phyloP scores from a whole-genome alignment of 768 basidiomycete genomes.

The Leccinum subgranulosum region DNA sequence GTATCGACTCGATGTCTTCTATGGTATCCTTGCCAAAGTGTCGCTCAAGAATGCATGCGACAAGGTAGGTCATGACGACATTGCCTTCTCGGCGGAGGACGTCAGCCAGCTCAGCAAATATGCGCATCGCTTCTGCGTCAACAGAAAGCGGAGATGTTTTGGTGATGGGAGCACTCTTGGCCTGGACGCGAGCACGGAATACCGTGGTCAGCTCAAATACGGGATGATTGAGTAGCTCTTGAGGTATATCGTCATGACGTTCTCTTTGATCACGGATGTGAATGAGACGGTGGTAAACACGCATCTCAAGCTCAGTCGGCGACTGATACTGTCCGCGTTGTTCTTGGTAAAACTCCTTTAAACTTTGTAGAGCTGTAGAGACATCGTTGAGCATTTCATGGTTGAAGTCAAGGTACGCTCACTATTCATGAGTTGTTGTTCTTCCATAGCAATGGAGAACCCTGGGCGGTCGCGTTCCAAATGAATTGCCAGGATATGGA shows the following conservation, averaged over 20 bases:
- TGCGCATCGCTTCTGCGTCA: slow-evolving; percentile 61
- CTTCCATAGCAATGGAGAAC: slow-evolving; percentile 70
- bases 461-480: slow-evolving; percentile 50
- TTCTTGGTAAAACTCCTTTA: slow-evolving; percentile 93
- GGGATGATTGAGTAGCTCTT: slow-evolving; percentile 62
- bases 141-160: slow-evolving; percentile 65
- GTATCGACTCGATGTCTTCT: slow-evolving; percentile 67
- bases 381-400: neutral
- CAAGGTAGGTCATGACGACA: slow-evolving; percentile 75
- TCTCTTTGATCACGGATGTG: slow-evolving; percentile 85
- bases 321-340: slow-evolving; percentile 64
- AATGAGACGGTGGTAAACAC: slow-evolving; percentile 89
- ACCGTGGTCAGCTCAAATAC: slow-evolving; percentile 80
- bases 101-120: slow-evolving; percentile 56
- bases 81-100: slow-evolving; percentile 65
- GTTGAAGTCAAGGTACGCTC: slow-evolving; percentile 27
- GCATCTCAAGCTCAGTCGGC: slow-evolving; percentile 91
- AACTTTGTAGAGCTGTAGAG: slow-evolving; percentile 76
- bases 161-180: slow-evolving; percentile 69
- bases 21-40: slow-evolving; percentile 80
- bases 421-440: slow-evolving; percentile 93
- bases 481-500: slow-evolving; percentile 85
- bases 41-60: slow-evolving; percentile 86
- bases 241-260: slow-evolving; percentile 70
- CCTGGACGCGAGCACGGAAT: slow-evolving; percentile 78